Base-by-base conservation (phyloP, 2,329 filamentous ascomycete genomes). In the Calonectria henricotiae region DNA sequence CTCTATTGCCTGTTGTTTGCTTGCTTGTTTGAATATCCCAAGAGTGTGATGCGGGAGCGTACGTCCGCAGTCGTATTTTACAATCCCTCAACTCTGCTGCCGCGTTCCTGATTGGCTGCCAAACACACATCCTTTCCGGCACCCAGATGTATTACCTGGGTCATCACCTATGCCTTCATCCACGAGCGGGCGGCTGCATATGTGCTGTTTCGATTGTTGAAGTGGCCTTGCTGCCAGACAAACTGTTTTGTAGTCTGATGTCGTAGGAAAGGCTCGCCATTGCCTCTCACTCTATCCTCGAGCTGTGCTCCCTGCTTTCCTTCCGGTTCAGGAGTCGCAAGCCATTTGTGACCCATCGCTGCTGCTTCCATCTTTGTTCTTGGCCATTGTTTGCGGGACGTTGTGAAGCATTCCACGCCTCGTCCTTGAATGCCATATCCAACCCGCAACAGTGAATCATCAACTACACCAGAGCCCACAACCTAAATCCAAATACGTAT, bases 1-100 rank as follows among this genome's bases (percentile, higher is more conserved):
- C 12, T 44, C 15, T 44, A 20, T 46, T 46, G 20, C 13, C 11
- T n/a, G 25, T 51, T 27, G 15, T 9, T 51, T 32, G 47, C 30
- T 51, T 51, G 47, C 25, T 39, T 58, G 51, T 39, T 58, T 15
- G 20, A 23, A 23, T 20, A 58, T 25, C 51, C 23, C 35, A 13
- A 39, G 20, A 37, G 20, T 39, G 4, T 37, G 23, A 58, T 37
- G 11, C 46, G 46, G 46, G 20, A 39, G 20, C 13, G 12, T 15
- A 58, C 32, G 20, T 58, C 17, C 7, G n/a, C n/a, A 13, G 51
- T 39, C 37, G 32, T 25, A 58, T 58, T 58, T 25, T 13, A 23
- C 23, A 37, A 39, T 25, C 13, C 12, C 13, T 37, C 20, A 58
- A 7, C 12, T 39, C 35, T 58, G 20, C 37, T 17, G 32, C 20